Conservation (phyloP, 257 asterid species). For the Solanum virginianum region DNA sequence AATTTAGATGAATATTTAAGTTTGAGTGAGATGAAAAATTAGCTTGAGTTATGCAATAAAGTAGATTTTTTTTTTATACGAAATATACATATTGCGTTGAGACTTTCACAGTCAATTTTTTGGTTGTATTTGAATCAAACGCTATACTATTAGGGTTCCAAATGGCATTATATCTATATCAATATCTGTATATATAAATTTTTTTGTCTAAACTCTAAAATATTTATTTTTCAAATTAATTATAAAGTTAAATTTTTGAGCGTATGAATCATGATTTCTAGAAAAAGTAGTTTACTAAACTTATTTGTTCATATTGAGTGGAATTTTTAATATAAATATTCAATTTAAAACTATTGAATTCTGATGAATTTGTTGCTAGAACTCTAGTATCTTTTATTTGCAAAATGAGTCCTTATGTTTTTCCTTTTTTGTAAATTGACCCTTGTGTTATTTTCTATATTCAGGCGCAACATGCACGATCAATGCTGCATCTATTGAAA, state of each 20-base stretch:
- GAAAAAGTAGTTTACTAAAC: neutral
- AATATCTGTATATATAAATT: neutral
- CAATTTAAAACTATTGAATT: neutral
- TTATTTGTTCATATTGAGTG: neutral
- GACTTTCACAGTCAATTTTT: neutral
- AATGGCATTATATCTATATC: neutral
- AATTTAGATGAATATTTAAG: neutral
- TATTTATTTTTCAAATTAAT: too few relatives aligned
- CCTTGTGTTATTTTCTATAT: neutral
- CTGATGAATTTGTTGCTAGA: neutral
- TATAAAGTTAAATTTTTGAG: neutral
- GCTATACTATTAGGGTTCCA: neutral
- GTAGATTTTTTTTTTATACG: neutral
- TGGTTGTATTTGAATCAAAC: neutral
- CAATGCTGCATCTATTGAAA: conserved; percentile 62
- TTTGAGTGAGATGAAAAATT: neutral
- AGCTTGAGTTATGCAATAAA: neutral
- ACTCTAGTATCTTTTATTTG: neutral
- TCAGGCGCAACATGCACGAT: conserved; percentile 75
- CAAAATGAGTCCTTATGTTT: neutral
- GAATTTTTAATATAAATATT: neutral
- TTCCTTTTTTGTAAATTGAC: neutral
- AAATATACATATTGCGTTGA: neutral
- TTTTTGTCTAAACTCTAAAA: neutral
- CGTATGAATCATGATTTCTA: neutral